Base-by-base conservation (phyloP, 2,329 filamentous ascomycete species). In the Fusarium albosuccineum region DNA sequence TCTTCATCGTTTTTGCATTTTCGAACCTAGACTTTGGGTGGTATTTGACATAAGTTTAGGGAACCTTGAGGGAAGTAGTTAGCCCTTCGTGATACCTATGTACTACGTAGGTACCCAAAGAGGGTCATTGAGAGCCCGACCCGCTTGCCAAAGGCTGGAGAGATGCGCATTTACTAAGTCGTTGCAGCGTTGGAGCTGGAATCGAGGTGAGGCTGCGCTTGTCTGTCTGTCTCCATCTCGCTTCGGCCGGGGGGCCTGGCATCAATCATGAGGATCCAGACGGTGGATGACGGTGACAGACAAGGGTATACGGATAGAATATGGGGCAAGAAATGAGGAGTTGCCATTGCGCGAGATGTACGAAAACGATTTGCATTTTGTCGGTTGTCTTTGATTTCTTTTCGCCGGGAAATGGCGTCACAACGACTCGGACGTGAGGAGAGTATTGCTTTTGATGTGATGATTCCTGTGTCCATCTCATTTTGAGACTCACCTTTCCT, bases 361-460 rank as follows among this genome's bases (percentile, higher is more conserved):
- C 30, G 22, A 30, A 9, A 34, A 50, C 16, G 34, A 33, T 41
- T 11, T 41, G 26, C 44, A 57, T 57, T 48, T 46, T 36, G 26
- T 26, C 40, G 27, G 11, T 22, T 48, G n/a, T n/a, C 11, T 39
- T 29, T 50, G 8, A 17, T 52, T n/a, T 41, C 36, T 30, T 53
- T 48, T 37, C 37, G 22, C 36, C 3, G 13, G 39, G 37, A 46
- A 33, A 51, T 33, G 30, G 33, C 27, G 50, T 16, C 5, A 33
- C n/a, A 34, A 16, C 11, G 39, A 36, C 46, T 27, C 17, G 10
- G 17, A 33, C 44, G 13, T 50, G 41, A 53, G 33, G 45, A 36
- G 33, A 40, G 37, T 51, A 49, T 60, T 67, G 57, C 46, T 70
- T 64, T 68, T 59, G 40, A 56, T 70, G 49, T 64, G 46, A 40